Evolutionary conservation across 345 rosid genomes (phyloP), one percentile per base, ranked within the genome.

Genomic region (Garcia nutans): DNA sequence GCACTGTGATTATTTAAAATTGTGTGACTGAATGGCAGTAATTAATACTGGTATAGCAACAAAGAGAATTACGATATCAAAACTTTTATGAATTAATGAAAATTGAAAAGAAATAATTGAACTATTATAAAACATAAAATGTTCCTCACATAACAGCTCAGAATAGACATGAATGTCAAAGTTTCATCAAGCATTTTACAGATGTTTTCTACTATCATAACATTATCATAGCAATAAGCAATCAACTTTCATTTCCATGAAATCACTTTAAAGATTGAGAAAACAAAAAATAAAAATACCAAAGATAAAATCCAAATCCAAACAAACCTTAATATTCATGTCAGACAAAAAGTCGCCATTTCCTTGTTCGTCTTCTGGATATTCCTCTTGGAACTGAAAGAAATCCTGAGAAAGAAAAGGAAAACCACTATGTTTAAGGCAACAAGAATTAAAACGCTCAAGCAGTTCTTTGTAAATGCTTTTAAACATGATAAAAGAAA

Each of bases 91-190:
- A 33, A 33, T 33, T 33, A 33, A 33, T 33, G 37, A 33, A 33
- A 33, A 33, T 33, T 33, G 37, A n/a, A 74, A 22, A 55, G 15
- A 62, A 49, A n/a, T 44, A 15, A 2, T 22, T 16, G 24, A 82
- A 22, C 10, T 9, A 37, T 71, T 9, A 37, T 71, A 31, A 62
- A 62, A 44, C 22, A 23, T 24, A 24, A 45, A 55, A 74, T 31
- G 88, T 79, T 89, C 91, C 88, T 87, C 88, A 86, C 89, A 79
- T 87, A 87, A 90, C 90, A 80, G 88, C 89, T 84, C 87, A 87
- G 86, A 86, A 82, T 85, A 71, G 81, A 88, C 90, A 16, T 50
- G 20, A 70, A 73, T 37, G 86, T 81, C 84, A 66, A 83, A 77
- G 82, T 82, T 75, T 84, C 90, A 83, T 73, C 33, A 74, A 83